Evolutionary conservation across 768 basidiomycete genomes (phyloP).

Genomic region (Agaricus subrufescens): DNA sequence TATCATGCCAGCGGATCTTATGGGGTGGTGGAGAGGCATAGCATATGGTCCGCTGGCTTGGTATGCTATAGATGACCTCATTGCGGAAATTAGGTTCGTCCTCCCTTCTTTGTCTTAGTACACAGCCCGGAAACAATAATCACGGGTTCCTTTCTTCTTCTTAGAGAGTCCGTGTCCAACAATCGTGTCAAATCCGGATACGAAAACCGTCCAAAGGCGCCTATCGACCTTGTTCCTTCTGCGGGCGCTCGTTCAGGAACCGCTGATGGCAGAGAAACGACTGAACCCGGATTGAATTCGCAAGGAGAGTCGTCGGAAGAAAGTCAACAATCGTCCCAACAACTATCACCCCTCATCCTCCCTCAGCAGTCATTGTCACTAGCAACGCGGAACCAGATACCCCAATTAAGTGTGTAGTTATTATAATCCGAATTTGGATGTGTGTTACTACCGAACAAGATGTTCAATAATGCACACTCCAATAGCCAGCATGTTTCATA

Average conservation of each 20-base stretch:
- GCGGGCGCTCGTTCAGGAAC: constrained; percentile 66
- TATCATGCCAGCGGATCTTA: constrained; percentile 55
- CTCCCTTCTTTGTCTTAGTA: constrained; percentile 1
- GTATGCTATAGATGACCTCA: constrained; percentile 74
- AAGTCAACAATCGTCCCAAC: constrained; percentile 25
- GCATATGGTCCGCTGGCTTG: constrained; percentile 67
- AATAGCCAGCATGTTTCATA: constrained; percentile 4
- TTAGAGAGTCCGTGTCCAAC: constrained; percentile 74
- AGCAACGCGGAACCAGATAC: constrained; percentile 34
- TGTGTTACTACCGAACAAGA: background rate
- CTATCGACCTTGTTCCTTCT: constrained; percentile 69
- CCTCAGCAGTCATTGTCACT: constrained; percentile 24
- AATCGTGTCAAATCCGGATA: constrained; percentile 82
- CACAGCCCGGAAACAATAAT: background rate
- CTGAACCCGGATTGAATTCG: constrained; percentile 42
- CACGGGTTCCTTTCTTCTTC: constrained; percentile 5
- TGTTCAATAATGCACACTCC: constrained; percentile 7
- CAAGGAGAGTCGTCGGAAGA: constrained; percentile 36
- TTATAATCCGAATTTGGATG: background rate
- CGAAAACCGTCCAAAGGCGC: constrained; percentile 48
- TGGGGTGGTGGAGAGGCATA: constrained; percentile 71
- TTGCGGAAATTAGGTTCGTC: constrained; percentile 74
- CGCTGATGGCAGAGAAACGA: constrained; percentile 61
- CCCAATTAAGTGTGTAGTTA: constrained; percentile 33
- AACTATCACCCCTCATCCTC: constrained; percentile 18